Base-by-base conservation (phyloP, 768 basidiomycete species). In the Pholiota molesta region DNA sequence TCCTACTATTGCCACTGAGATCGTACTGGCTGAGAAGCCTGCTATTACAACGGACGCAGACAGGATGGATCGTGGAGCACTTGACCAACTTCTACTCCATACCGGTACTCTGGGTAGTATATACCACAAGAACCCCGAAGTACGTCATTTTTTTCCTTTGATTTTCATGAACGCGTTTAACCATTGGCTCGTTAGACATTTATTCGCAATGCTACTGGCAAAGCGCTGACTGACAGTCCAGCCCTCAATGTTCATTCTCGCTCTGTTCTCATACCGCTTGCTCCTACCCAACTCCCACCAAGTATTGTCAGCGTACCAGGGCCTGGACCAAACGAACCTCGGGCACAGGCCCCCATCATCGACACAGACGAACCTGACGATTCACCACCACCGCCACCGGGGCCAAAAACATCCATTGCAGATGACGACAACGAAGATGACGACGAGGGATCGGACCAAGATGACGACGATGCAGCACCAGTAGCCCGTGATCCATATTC, bases 71-170 rank as follows among this genome's bases (percentile, higher is more conserved):
- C 87, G 96, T 68, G 94, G 95, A 17, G 91, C 96, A 53, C 84
- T 99, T 44, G 97, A 99, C 76, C 96, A 98, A 69, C 81, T 99
- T 13, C 76, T 99, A 45, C 76, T 99, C 33, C 95, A 99, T 74
- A 95, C 97, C 0, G 97, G 94, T 5, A 95, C 94, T 13, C 77
- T 99, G 29, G 92, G 95, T 28, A 96, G 94, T 62, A 97, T 99
- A 61, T 99, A 98, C 75, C 97, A 98, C 80, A 97, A 98, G 78
- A 95, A 95, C n/a, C 96, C 96, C 16, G 93, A 97, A 83, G 93
- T 92, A 47, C 65, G 79, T 66, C 47, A 33, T 14, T 53, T 33
- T 29, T 47, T 28, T 62, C n/a, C 31, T 55, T 16, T 47, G 49
- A 57, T 21, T 56, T 35, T 40, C 61, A 44, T 42, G 63, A 5